Conservation (phyloP, 805 yeast species). For the Metschnikowia noctiluminum region DNA sequence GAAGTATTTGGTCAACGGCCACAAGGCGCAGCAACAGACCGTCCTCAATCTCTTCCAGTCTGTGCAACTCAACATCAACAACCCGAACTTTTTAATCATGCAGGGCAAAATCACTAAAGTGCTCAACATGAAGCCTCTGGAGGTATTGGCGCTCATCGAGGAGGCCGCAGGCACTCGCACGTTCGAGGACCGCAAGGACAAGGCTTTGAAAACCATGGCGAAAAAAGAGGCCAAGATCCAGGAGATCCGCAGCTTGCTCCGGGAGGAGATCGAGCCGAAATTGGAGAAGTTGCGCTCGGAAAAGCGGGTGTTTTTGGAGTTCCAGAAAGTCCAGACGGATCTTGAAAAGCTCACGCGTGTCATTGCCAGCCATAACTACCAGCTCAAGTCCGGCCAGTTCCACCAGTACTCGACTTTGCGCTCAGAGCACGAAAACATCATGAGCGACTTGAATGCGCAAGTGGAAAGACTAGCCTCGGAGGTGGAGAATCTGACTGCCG, state of each 20-base stretch:
- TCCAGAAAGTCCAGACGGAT: constrained; percentile 78
- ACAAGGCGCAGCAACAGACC: constrained; percentile 91
- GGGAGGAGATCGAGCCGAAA: constrained; percentile 92
- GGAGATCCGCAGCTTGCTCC: constrained; percentile 68
- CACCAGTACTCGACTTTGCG: constrained; percentile 43
- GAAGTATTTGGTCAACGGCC: constrained; percentile 92
- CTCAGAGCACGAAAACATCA: constrained; percentile 37
- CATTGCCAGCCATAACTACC: constrained; percentile 74
- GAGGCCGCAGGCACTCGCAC: constrained; percentile 98
- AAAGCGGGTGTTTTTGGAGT: constrained; percentile 79
- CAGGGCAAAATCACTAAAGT: constrained; percentile 98
- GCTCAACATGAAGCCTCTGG: constrained; percentile 91
- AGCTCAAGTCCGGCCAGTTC: constrained; percentile 38
- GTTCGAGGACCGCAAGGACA: constrained; percentile 89
- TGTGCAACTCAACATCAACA: constrained; percentile 92
- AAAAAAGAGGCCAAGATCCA: constrained; percentile 83
- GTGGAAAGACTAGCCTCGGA: constrained; percentile 52
- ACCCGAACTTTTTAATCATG: constrained; percentile 96
- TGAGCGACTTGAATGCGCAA: constrained; percentile 40
- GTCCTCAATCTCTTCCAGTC: constrained; percentile 89
- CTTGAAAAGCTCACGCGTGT: constrained; percentile 71
- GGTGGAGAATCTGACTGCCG: constrained; percentile 55
- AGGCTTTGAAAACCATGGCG: constrained; percentile 86
- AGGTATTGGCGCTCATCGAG: constrained; percentile 85
- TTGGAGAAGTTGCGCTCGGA: constrained; percentile 76